A percentile compares a stretch with the other conserved stretches of the same genome.
phyloP scores from a whole-genome alignment of 495 filamentous ascomycete genomes.

The Xylona heveae region DNA sequence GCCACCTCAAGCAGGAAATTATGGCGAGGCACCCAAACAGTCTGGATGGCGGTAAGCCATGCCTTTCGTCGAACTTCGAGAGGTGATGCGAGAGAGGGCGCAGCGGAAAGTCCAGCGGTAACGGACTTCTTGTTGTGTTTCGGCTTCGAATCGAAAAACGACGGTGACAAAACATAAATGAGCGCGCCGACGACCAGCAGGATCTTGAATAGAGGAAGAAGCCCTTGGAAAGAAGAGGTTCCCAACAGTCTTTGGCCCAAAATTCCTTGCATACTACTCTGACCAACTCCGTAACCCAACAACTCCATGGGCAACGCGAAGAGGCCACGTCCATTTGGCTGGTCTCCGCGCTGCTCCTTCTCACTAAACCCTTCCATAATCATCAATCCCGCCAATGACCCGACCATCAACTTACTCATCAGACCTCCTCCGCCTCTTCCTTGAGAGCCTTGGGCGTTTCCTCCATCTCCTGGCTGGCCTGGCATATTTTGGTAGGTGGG shows the following conservation, averaged over 20 bases:
- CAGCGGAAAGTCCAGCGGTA: slow-evolving; percentile 22
- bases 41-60: slow-evolving; percentile 89
- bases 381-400: slow-evolving; percentile 80
- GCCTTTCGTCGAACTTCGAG: slow-evolving; percentile 73
- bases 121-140: slow-evolving; percentile 21
- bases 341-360: slow-evolving; percentile 30
- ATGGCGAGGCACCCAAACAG: slow-evolving; percentile 80
- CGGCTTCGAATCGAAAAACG: slow-evolving; percentile 38
- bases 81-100: slow-evolving; percentile 55
- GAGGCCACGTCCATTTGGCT: slow-evolving; percentile 44
- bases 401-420: slow-evolving; percentile 69
- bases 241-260: not conserved
- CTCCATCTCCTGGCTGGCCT: slow-evolving; percentile 4
- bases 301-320: slow-evolving; percentile 38
- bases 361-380: slow-evolving; percentile 55
- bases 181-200: slow-evolving; percentile 41
- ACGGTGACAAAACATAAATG: slow-evolving; percentile 43
- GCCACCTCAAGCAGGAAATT: slow-evolving; percentile 67
- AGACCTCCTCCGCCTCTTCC: slow-evolving; percentile 11
- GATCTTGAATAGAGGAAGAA: slow-evolving; percentile 28
- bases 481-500: no score
- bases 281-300: slow-evolving; percentile 6
- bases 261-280: not conserved
- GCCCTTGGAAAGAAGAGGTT: not conserved
- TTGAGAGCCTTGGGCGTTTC: slow-evolving; percentile 19